Conservation (phyloP, 768 basidiomycete species). For the Tulasnella sp. region DNA sequence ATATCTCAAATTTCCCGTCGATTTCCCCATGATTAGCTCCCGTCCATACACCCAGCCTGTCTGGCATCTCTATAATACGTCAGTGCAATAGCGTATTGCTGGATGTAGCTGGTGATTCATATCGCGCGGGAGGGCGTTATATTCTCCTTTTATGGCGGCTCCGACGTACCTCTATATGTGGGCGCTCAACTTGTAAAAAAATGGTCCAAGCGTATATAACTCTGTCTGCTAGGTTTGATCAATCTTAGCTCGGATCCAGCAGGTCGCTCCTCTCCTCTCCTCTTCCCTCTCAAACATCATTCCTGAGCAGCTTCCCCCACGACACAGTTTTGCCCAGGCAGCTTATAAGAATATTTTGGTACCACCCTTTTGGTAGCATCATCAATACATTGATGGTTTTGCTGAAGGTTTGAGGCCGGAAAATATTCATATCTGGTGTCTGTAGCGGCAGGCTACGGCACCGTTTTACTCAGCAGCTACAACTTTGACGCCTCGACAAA, state of each 20-base stretch:
- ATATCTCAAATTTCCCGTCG: neutral
- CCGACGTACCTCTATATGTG: neutral
- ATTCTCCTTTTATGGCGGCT: neutral
- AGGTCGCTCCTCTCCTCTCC: neutral
- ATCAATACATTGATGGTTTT: neutral
- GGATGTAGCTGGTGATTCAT: neutral
- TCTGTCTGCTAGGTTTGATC: neutral
- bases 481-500: neutral
- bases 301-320: neutral
- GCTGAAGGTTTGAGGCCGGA: slow-evolving; percentile 5
- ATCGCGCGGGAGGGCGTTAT: neutral
- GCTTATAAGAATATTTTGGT: slow-evolving; percentile 5
- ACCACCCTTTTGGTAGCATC: neutral
- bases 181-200: neutral
- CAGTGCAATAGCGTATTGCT: neutral
- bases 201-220: neutral
- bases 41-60: neutral
- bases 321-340: neutral
- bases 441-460: neutral
- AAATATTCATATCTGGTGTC: neutral
- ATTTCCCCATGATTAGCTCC: neutral
- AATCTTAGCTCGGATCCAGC: neutral
- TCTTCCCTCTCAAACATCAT: too few relatives aligned
- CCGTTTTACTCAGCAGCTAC: neutral
- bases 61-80: neutral